Conservation (phyloP, 2,329 filamentous ascomycete genomes). For the Myriosclerotinia duriaeana region DNA sequence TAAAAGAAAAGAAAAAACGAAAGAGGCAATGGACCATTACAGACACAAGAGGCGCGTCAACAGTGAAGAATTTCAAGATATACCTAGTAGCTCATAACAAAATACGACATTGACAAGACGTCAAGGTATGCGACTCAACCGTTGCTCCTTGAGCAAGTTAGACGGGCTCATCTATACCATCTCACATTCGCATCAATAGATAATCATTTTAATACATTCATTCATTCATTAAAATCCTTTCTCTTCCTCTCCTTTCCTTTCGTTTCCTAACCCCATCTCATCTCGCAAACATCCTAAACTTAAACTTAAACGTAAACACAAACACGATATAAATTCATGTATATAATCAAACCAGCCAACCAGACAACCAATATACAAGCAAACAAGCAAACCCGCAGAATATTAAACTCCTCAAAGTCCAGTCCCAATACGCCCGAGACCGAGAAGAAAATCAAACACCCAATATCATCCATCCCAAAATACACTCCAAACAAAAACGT, state of each 20-base stretch:
- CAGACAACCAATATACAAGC: conserved; percentile 1
- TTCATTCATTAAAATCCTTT: neutral
- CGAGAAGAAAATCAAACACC: neutral
- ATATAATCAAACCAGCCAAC: neutral
- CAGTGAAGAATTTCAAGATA: too few species aligned
- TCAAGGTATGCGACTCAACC: too few species aligned
- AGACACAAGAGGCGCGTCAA: too few species aligned
- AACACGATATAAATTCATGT: neutral
- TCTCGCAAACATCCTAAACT: neutral
- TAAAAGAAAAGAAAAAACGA: too few species aligned
- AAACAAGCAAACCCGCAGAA: neutral
- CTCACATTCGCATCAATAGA: too few species aligned
- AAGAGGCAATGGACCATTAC: too few species aligned
- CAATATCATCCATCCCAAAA: neutral
- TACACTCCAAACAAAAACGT: neutral
- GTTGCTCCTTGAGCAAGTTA: too few species aligned
- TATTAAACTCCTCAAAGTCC: neutral
- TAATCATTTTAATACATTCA: too few species aligned
- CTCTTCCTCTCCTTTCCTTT: neutral
- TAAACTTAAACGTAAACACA: neutral
- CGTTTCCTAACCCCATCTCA: neutral
- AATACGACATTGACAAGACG: too few species aligned
- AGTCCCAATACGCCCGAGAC: neutral
- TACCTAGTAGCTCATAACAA: too few species aligned
- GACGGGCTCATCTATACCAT: too few species aligned